Base-by-base conservation (phyloP, 257 asterid species). In the Henckelia pumila region DNA sequence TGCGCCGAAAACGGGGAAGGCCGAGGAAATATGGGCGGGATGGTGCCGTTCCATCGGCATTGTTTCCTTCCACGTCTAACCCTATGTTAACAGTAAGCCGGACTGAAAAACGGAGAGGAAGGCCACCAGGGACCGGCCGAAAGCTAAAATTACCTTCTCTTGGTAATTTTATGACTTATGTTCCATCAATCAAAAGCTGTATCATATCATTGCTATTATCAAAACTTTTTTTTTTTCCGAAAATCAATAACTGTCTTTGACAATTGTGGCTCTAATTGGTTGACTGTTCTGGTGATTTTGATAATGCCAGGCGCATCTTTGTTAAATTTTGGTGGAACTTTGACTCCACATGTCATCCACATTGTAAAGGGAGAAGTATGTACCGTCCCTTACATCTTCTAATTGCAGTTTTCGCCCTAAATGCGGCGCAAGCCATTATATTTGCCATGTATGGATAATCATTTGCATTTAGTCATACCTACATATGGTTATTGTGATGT, bases 1-100 rank as follows among this genome's bases (percentile, higher is more conserved):
- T 87, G 62, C 86, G 96, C 11, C 82, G 96, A 67, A 87, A 89
- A 71, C 74, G 96, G 59, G 96, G 96, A 25, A 85, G 95, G 65
- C 96, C 96, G 1, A 78, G 95, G 66, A 89, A 89, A 67, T 89
- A 89, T 68, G 96, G 95, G 59, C 84, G 80, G 10, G 88, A 78
- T 70, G 86, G 84, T 11, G 81, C 80, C 4, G 86, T 81, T 60
- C 76, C 91, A 0, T 76, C 82, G 73, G 80, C 79, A 11, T 66
- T 84, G 68, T 75, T 77, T 8, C 81, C 89, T 0, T 75, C 88
- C 29, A 61, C 85, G 56, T 77, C 96, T 9, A 62, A 78, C 72
- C 76, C 88, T 49, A 73, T 77, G 9, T 23, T 83, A 17, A 16
- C 71, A 9, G 68, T 84, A 59, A 63, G 79, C 25, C 75, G 83